phyloP scores from a whole-genome alignment of 768 basidiomycete genomes.

The Rhizopogon vesiculosus region DNA sequence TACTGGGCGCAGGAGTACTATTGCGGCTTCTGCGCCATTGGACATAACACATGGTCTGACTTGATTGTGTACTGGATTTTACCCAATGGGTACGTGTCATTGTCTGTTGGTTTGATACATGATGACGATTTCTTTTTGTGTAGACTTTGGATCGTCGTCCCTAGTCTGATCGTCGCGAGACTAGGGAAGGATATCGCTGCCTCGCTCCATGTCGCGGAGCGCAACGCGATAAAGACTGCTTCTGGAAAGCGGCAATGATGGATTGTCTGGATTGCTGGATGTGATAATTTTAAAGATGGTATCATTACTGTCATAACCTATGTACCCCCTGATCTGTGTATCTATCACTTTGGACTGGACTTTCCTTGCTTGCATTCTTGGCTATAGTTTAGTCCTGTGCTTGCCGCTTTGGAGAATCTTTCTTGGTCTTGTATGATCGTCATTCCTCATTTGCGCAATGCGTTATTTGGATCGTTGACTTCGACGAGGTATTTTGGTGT shows the following conservation, averaged over 20 bases:
- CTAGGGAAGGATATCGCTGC: constrained; percentile 60
- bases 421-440: neutral
- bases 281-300: neutral
- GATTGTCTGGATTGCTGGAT: neutral
- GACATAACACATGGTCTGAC: constrained; percentile 59
- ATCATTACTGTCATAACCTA: neutral
- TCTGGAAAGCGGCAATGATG: constrained; percentile 27
- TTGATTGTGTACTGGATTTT: constrained; percentile 64
- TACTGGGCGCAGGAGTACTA: constrained; percentile 80
- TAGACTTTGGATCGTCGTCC: constrained; percentile 78
- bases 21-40: constrained; percentile 66
- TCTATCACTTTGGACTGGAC: neutral
- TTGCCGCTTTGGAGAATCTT: neutral
- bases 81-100: constrained; percentile 66
- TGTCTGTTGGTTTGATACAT: neutral
- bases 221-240: constrained; percentile 19
- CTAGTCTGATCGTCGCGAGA: constrained; percentile 50
- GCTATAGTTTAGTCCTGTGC: neutral
- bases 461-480: too few species aligned
- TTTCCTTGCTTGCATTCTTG: neutral
- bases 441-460: too few species aligned
- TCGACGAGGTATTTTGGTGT: too few species aligned
- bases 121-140: neutral
- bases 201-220: constrained; percentile 33
- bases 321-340: neutral